A percentile compares a stretch with the other conserved stretches of the same genome.
These are phyloP conservation scores for Coffea canephora DNA, from an alignment of 257 asterid species.

Conservation along the genomic window DNA sequence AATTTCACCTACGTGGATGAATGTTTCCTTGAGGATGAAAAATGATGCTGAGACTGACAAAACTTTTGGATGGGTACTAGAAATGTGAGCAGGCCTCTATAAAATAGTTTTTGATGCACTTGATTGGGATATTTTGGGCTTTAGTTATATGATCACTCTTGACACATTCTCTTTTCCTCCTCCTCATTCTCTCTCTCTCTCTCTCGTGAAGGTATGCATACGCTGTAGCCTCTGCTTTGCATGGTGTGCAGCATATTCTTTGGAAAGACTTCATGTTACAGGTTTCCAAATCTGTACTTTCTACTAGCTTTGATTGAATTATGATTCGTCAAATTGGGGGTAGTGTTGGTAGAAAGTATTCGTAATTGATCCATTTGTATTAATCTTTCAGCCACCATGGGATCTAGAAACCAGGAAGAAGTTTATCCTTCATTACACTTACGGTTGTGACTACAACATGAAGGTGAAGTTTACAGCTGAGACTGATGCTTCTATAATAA, in stretches of 20 bases:
- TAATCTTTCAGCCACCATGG: constrained; percentile 64
- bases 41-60: constrained; percentile 54
- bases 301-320: not conserved
- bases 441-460: constrained; percentile 55
- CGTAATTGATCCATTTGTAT: not conserved
- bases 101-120: not conserved
- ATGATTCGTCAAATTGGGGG: not conserved
- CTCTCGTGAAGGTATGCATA: constrained; percentile 56
- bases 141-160: constrained; percentile 10
- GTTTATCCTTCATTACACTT: constrained; percentile 62
- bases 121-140: not conserved
- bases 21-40: constrained; percentile 52
- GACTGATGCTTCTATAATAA: not conserved
- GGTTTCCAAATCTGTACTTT: constrained; percentile 32
- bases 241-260: constrained; percentile 62
- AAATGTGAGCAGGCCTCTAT: constrained; percentile 40
- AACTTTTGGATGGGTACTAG: constrained; percentile 62
- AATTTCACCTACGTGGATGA: constrained; percentile 68
- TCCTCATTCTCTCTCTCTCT: constrained; percentile 10
- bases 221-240: constrained; percentile 72
- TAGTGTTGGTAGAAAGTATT: not conserved
- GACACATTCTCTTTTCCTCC: not conserved
- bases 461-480: constrained; percentile 32
- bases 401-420: constrained; percentile 44
- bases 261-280: constrained; percentile 59